Base-by-base conservation (phyloP, 192 early-diverging fungal genomes). In the Fimicolochytrium jonesii region DNA sequence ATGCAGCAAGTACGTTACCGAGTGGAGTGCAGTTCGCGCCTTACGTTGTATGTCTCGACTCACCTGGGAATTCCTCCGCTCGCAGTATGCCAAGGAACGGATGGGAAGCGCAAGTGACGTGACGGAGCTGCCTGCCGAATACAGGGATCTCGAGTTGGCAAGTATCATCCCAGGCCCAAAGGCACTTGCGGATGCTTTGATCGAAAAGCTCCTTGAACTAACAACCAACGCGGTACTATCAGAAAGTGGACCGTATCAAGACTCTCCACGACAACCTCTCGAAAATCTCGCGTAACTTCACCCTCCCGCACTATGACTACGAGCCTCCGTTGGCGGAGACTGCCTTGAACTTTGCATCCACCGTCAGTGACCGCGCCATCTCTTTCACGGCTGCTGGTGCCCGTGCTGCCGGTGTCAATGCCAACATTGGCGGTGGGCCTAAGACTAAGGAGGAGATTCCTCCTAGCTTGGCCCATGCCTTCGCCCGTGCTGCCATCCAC, bases 121-220 rank as follows among this genome's bases (percentile, higher is more conserved):
- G 29, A 99, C 96, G 30, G 90, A 92, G 56, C 86, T 99, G 28
- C 96, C 96, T 33, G 80, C 80, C 54, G 95, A 99, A 64, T 99
- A 97, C 73, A 78, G 91, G 54, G 85, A 89, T 51, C 79, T 99
- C 43, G 96, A 97, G 66, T 83, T 82, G 80, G 91, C 90, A 77
- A 55, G 59, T 48, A 33, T 31, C 28, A 10, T 23, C 53, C n/a
- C n/a, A n/a, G n/a, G n/a, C n/a, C n/a, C n/a, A n/a, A n/a, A n/a
- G n/a, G n/a, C n/a, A n/a, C n/a, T 15, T 29, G 10, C 18, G 17
- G 11, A 6, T 58, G 37, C 11, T 7, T 17, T 29, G 10, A 31
- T 31, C 11, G 15, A 1, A 44, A 44, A 11, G 48, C 11, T 31
- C 0, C 30, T 28, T 10, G 4, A 29, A 25, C 55, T 25, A 2